Evolutionary conservation across 345 rosid species (phyloP).

Genomic region (Lagerstroemia speciosa): DNA sequence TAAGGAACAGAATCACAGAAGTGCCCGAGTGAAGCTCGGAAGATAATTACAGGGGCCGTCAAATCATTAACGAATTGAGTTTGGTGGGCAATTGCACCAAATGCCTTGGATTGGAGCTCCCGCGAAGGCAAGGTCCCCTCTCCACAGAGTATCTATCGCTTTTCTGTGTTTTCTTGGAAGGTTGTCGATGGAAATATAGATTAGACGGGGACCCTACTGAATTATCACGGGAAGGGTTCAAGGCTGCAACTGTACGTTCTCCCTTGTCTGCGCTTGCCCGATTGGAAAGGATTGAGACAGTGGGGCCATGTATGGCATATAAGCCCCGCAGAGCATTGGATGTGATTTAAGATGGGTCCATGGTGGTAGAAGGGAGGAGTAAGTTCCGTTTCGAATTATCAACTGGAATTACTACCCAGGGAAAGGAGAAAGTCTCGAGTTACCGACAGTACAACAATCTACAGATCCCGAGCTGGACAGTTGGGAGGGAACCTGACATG

Average conservation of each 20-base stretch:
- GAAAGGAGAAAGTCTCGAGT: not conserved
- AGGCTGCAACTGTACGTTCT: not conserved
- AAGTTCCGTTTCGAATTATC: too few species aligned
- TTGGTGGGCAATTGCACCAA: not conserved
- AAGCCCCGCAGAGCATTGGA: not conserved
- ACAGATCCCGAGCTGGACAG: not conserved
- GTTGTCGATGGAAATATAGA: constrained; percentile 2
- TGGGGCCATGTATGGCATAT: not conserved
- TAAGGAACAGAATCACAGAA: not conserved
- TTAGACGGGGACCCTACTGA: not conserved
- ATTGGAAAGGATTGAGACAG: not conserved
- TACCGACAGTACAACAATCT: not conserved
- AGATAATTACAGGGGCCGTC: not conserved
- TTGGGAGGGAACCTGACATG: not conserved
- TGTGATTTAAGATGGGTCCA: not conserved
- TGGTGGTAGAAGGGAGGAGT: not conserved
- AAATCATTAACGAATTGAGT: not conserved
- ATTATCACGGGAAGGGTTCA: not conserved
- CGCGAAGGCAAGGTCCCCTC: not conserved
- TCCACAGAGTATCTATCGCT: not conserved
- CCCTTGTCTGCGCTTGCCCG: constrained; percentile 1
- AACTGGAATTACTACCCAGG: not conserved
- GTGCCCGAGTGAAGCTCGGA: not conserved
- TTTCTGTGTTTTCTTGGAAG: not conserved
- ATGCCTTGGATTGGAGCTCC: not conserved